Percentiles rank a stretch among this genome's conserved stretches.
Conservation (phyloP, 2,329 filamentous ascomycete genomes). For the Paraphaeosphaeria sporulosa region DNA sequence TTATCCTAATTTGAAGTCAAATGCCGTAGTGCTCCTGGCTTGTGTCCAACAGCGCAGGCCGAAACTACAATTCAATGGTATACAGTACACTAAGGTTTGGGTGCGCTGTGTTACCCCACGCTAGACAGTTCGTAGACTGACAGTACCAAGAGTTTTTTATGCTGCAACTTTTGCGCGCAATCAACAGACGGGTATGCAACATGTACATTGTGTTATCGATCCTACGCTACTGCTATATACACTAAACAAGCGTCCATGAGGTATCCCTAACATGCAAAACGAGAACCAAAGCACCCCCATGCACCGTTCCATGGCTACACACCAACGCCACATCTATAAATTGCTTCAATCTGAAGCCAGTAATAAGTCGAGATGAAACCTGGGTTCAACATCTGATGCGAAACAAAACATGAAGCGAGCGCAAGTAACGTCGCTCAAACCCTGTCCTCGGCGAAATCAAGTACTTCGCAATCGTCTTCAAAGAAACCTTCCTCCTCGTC, state of each 20-base stretch:
- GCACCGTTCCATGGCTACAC: constrained; percentile 7
- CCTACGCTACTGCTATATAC: constrained; percentile 6
- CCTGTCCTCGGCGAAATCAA: constrained; percentile 78
- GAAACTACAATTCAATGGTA: no score
- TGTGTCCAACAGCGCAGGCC: no score
- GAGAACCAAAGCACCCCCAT: constrained; percentile 14
- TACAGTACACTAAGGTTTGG: no score
- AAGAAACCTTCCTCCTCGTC: constrained; percentile 80
- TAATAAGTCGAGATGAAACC: constrained; percentile 10
- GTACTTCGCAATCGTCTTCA: constrained; percentile 89
- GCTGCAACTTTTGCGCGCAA: no score
- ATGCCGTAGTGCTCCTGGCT: no score
- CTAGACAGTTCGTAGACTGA: no score
- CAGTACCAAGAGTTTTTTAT: no score
- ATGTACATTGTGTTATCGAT: constrained; percentile 8
- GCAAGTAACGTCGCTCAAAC: constrained; percentile 43
- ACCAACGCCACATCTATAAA: background rate
- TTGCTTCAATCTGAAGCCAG: background rate
- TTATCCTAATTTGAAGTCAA: no score
- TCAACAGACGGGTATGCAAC: background rate
- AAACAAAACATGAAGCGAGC: background rate
- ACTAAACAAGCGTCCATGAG: constrained; percentile 4
- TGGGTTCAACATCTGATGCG: background rate
- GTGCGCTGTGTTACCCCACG: no score
- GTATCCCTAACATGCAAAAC: constrained; percentile 13